phyloP scores from a whole-genome alignment of 441 rosid genomes.

The Gossypium davidsonii region DNA sequence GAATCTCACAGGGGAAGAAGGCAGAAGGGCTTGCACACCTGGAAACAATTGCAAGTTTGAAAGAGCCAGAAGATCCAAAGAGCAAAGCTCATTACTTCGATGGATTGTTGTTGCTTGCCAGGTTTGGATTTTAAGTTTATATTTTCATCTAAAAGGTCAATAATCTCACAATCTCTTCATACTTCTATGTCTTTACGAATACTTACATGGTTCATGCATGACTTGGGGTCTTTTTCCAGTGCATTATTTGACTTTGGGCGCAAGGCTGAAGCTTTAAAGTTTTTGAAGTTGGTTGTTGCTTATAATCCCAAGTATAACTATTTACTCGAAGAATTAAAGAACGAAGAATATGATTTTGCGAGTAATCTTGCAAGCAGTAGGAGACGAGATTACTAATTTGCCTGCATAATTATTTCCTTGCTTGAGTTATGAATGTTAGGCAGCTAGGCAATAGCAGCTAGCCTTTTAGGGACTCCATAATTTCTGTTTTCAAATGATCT shows the following conservation, averaged over 20 bases:
- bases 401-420: not conserved
- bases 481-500: not conserved
- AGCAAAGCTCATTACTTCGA: conserved; percentile 68
- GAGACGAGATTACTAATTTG: conserved; percentile 50
- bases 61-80: conserved; percentile 68
- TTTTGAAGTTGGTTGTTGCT: conserved; percentile 57
- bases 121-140: conserved; percentile 33
- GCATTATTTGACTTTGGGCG: conserved; percentile 52
- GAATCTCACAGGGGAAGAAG: conserved; percentile 48
- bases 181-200: not conserved
- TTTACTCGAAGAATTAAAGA: conserved; percentile 54
- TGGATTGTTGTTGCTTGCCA: conserved; percentile 57
- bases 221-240: conserved; percentile 30
- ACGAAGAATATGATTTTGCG: conserved; percentile 43
- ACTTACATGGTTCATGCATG: not conserved
- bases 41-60: conserved; percentile 56
- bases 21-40: conserved; percentile 60
- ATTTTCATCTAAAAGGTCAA: not conserved
- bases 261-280: conserved; percentile 65
- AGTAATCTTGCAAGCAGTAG: conserved; percentile 51
- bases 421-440: not conserved
- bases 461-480: not conserved
- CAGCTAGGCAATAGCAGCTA: not conserved
- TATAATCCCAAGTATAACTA: conserved; percentile 46
- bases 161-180: not conserved